phyloP scores from a whole-genome alignment of 164 flowering plant species.

The Liriodendron chinense region DNA sequence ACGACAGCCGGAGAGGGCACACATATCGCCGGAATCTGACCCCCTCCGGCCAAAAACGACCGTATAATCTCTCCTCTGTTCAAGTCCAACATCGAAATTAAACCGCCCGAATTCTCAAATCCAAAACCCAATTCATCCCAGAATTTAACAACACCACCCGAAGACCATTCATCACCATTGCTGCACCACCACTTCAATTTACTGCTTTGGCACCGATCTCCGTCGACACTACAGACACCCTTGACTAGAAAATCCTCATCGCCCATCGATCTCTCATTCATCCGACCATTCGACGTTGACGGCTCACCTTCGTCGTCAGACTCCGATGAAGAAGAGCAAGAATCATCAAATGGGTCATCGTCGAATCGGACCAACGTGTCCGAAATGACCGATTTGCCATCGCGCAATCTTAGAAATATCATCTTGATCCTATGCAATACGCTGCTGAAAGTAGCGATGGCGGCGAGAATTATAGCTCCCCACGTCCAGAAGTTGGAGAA shows the following conservation, averaged over 20 bases:
- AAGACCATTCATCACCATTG: constrained; percentile 26
- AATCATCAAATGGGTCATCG: constrained; percentile 34
- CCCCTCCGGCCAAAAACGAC: constrained; percentile 15
- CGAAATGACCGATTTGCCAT: neutral
- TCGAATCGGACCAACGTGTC: constrained; percentile 14
- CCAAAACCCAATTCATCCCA: constrained; percentile 66
- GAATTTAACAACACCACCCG: constrained; percentile 66
- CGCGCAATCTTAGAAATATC: constrained; percentile 25
- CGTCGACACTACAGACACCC: constrained; percentile 17
- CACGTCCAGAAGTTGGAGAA: constrained; percentile 41
- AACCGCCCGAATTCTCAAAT: constrained; percentile 19
- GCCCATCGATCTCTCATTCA: neutral
- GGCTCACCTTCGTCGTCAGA: constrained; percentile 23
- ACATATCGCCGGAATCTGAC: constrained; percentile 18
- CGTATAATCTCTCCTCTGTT: constrained; percentile 16
- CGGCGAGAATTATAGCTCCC: constrained; percentile 53
- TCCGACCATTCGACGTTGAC: neutral
- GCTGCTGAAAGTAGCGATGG: constrained; percentile 39
- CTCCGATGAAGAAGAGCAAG: constrained; percentile 18
- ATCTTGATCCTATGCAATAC: constrained; percentile 22
- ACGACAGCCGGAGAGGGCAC: constrained; percentile 34
- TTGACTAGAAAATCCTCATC: constrained; percentile 37
- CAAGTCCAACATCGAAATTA: constrained; percentile 38
- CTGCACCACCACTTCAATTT: constrained; percentile 23
- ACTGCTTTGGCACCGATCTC: constrained; percentile 22